These are phyloP conservation scores for Syzygium aromaticum DNA, from an alignment of 345 rosid species.

Conservation along the genomic window DNA sequence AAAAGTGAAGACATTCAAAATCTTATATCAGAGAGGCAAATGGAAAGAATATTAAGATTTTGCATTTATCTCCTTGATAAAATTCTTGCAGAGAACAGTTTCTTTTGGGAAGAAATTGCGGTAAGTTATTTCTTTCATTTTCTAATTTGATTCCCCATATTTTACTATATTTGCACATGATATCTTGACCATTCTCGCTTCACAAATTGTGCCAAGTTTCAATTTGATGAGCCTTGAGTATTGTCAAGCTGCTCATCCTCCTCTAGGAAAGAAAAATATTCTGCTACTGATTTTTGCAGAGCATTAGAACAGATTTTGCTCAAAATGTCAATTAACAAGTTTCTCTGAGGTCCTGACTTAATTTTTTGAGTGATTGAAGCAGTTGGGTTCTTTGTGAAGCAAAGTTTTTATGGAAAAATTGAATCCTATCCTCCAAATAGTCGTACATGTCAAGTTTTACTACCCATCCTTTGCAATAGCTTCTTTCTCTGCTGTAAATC, in stretches of 20 bases:
- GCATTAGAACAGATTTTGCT: neutral
- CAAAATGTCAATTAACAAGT: neutral
- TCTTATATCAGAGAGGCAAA: slow-evolving; percentile 23
- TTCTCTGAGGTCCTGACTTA: neutral
- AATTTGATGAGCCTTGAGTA: neutral
- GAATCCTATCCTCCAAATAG: neutral
- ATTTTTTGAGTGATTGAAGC: neutral
- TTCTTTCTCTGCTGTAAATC: neutral
- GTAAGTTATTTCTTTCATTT: slow-evolving; percentile 27
- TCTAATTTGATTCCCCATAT: neutral
- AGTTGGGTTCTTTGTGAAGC: neutral
- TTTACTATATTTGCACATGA: neutral
- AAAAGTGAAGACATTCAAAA: slow-evolving; percentile 7
- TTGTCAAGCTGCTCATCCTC: neutral
- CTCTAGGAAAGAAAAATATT: neutral
- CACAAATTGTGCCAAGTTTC: neutral
- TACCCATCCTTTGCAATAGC: neutral
- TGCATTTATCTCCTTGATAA: slow-evolving; percentile 70
- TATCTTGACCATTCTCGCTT: neutral
- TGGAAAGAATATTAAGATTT: slow-evolving; percentile 47
- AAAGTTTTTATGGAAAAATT: neutral
- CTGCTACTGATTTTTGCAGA: neutral
- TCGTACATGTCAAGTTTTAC: neutral
- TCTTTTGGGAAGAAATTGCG: slow-evolving; percentile 64
- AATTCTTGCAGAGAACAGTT: slow-evolving; percentile 38